Base-by-base conservation (phyloP, 768 basidiomycete species). In the Boletus tomentosulus region DNA sequence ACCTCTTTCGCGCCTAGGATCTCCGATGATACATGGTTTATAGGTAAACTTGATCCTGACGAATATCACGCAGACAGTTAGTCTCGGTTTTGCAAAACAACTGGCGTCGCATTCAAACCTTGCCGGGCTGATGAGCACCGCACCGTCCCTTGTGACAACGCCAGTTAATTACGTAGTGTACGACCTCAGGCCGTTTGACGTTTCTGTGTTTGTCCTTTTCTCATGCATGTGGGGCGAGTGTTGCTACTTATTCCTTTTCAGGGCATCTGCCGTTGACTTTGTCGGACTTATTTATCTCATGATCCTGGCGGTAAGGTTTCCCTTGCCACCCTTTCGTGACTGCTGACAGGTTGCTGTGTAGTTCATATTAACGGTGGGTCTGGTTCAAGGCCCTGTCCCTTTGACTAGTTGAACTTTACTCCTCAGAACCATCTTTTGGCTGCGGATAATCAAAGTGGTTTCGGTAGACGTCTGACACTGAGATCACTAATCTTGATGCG, bases 171-270 rank as follows among this genome's bases (percentile, higher is more conserved):
- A 78, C 57, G 75, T 66, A 1, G 45, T 82, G 9, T 43, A 71
- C 49, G 85, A 86, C 55, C 54, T 82, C 2, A 67, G 74, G 16
- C 83, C 86, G 0, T 87, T 86, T 53, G 76, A 85, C 57, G 64
- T 77, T 12, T 79, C 83, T 24, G 77, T 81, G 82, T 85, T 69
- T 15, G 80, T 56, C 19, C 19, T 69, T 11, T 3, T 31, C n/a
- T 15, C 39, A 16, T 38, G 43, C 31, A n/a, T 31, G 16, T 9
- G 24, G 39, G 10, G 43, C 16, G 35, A 25, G 22, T 33, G 16
- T 38, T 30, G 39, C 6, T 33, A 19, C 16, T 44, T 28, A 13
- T 59, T 9, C 39, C 31, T 35, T n/a, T 48, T 22, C 34, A 83
- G 81, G 19, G 82, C 81, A 7, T 67, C 76, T 3, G 81, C 81